Evolutionary conservation across 1,284 basidiomycete species (phyloP).

Genomic region (Taiwanofungus camphoratus): DNA sequence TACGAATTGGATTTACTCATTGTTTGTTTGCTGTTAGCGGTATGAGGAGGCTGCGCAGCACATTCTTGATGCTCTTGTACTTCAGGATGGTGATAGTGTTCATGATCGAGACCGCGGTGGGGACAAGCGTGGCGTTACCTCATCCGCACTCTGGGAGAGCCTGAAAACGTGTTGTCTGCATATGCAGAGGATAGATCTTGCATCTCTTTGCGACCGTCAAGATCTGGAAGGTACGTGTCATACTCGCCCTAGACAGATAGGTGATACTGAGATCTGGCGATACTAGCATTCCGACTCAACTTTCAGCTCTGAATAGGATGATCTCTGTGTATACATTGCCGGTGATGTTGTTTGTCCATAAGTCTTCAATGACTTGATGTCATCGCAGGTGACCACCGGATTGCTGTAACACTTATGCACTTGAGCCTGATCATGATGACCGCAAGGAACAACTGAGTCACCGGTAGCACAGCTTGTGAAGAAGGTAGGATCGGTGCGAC

Average conservation of each 20-base stretch:
- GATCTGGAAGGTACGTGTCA: slow-evolving; percentile 65
- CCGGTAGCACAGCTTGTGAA: too few species aligned
- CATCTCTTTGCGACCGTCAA: slow-evolving; percentile 60
- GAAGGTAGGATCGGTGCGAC: too few species aligned
- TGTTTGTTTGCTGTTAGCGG: too few species aligned
- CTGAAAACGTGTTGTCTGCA: slow-evolving; percentile 76
- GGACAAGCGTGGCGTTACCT: slow-evolving; percentile 65
- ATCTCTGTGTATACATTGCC: too few species aligned
- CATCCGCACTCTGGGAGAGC: slow-evolving; percentile 78
- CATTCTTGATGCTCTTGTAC: slow-evolving; percentile 77
- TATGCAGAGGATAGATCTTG: slow-evolving; percentile 68
- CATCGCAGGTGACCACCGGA: too few species aligned
- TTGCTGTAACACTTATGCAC: too few species aligned
- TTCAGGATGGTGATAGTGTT: slow-evolving; percentile 79
- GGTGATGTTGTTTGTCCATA: too few species aligned
- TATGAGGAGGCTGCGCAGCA: slow-evolving; percentile 83
- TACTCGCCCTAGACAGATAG: background rate
- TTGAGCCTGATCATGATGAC: too few species aligned
- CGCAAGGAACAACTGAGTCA: too few species aligned
- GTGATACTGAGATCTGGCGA: background rate
- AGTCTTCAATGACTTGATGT: too few species aligned
- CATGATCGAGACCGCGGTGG: slow-evolving; percentile 40
- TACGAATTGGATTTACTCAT: background rate
- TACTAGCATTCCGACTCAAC: slow-evolving; percentile 22
- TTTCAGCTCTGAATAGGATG: slow-evolving; percentile 19